These are phyloP conservation scores for Hypocrella siamensis DNA, from an alignment of 2,329 filamentous ascomycete genomes.

Conservation along the genomic window DNA sequence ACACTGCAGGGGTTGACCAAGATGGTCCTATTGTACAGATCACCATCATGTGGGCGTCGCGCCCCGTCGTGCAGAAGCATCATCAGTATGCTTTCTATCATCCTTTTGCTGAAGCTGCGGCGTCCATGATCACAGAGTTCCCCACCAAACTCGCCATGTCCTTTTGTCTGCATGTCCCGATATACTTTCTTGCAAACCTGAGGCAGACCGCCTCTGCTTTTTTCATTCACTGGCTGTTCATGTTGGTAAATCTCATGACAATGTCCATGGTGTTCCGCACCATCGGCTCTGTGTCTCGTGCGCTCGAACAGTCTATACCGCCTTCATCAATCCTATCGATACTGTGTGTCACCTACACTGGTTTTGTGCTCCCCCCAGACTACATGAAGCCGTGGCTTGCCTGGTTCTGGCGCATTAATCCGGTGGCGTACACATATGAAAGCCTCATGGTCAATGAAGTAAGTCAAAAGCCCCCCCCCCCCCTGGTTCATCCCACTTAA, in stretches of 20 bases:
- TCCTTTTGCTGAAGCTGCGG: conserved; percentile 35
- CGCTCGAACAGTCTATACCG: conserved; percentile 2
- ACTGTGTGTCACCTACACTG: conserved; percentile 23
- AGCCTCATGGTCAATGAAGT: conserved; percentile 55
- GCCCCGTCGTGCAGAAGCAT: conserved; percentile 85
- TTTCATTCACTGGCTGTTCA: conserved; percentile 28
- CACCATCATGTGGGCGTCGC: conserved; percentile 55
- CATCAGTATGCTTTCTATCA: conserved; percentile 34
- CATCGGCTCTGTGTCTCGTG: conserved; percentile 5
- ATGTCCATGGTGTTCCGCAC: conserved; percentile 50
- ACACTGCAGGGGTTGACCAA: too few species aligned
- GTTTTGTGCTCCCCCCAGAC: conserved; percentile 26
- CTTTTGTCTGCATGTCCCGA: conserved; percentile 34
- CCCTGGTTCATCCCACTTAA: not conserved
- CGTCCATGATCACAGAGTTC: conserved; percentile 37
- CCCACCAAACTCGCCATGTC: conserved; percentile 40
- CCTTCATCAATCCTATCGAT: conserved; percentile 3
- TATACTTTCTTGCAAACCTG: conserved; percentile 38
- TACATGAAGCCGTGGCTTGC: conserved; percentile 50
- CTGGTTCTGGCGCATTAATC: conserved; percentile 53
- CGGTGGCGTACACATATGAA: conserved; percentile 52
- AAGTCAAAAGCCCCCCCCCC: not conserved
- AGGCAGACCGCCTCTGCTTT: conserved; percentile 24
- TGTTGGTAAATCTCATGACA: conserved; percentile 36
- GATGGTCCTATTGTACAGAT: too few species aligned